A percentile compares a stretch with the other conserved stretches of the same genome.
Evolutionary conservation across 176 grass and related monocot species (phyloP).

Genomic region (Hyparrhenia diplandra): DNA sequence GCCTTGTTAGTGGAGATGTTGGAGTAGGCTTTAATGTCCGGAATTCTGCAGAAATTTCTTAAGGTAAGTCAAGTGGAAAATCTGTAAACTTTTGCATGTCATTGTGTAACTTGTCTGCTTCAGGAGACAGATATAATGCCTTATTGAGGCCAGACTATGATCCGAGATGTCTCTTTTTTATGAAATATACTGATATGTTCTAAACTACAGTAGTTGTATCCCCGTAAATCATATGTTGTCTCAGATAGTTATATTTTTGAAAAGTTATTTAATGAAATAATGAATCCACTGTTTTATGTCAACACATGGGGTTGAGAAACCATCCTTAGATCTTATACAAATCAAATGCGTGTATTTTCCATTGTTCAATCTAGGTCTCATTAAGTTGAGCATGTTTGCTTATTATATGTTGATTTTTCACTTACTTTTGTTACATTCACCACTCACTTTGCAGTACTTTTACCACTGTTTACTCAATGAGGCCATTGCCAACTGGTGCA

Average conservation of each 20-base stretch:
- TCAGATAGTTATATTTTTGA: too few relatives aligned
- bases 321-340: not conserved
- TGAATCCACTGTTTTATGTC: not conserved
- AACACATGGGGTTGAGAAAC: not conserved
- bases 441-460: slow-evolving; percentile 63
- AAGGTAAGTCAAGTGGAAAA: slow-evolving; percentile 41
- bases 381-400: not conserved
- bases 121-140: too few relatives aligned
- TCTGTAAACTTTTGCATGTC: not conserved
- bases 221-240: not conserved
- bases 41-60: slow-evolving; percentile 82
- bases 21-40: slow-evolving; percentile 97
- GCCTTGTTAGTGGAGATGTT: slow-evolving; percentile 91
- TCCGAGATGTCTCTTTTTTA: not conserved
- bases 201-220: not conserved
- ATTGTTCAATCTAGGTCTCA: not conserved
- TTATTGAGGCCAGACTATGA: not conserved
- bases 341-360: not conserved
- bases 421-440: not conserved
- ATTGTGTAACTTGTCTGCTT: too few relatives aligned
- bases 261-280: not conserved
- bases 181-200: not conserved
- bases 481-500: slow-evolving; percentile 81
- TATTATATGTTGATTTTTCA: not conserved
- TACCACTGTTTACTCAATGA: slow-evolving; percentile 94